Base-by-base conservation (phyloP, 192 early-diverging fungal species). In the Endogone sp. region DNA sequence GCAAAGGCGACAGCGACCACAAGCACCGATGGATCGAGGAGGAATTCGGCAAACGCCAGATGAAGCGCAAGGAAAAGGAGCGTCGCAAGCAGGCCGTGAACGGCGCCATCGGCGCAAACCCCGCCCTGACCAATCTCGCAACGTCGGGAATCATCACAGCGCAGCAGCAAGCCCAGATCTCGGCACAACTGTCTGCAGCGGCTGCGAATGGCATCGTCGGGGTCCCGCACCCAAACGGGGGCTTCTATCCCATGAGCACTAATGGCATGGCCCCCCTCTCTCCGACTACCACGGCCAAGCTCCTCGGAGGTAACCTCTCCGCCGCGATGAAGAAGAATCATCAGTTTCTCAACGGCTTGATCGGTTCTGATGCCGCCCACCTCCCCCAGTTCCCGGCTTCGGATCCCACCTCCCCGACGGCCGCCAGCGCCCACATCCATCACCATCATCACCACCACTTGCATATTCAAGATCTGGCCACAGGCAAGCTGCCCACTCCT, bases 21-120 rank as follows among this genome's bases (percentile, higher is more conserved):
- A 91, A 91, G 73, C 73, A 75, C 9, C 74, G 79, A 27, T 91
- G 90, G 90, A 80, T 89, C 20, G 85, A 86, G 31, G 90, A 90
- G 63, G 90, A 91, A 78, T 91, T 91, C 81, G 79, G 76, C 32
- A 85, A 87, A 56, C 81, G 90, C 23, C 87, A 86, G 71, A 66
- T 78, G 70, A 80, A 86, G 23, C 80, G 90, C 29, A 79, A 82
- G 65, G 86, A 87, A 23, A 91, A 91, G 77, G 88, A 90, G 24
- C 75, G 82, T 54, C 70, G 77, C 60, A 77, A 77, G 60, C 68
- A 69, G 20, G 64, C 65, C 1, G 75, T 77, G 8, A 71, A 77
- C 56, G 71, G 71, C 9, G 49, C 70, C 4, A 28, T 66, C 4
- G 64, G 64, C 21, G 26, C 65, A 29, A 58, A 58, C 37, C 37